phyloP scores from a whole-genome alignment of 2,329 filamentous ascomycete species.

The Penicillium griseofulvum region DNA sequence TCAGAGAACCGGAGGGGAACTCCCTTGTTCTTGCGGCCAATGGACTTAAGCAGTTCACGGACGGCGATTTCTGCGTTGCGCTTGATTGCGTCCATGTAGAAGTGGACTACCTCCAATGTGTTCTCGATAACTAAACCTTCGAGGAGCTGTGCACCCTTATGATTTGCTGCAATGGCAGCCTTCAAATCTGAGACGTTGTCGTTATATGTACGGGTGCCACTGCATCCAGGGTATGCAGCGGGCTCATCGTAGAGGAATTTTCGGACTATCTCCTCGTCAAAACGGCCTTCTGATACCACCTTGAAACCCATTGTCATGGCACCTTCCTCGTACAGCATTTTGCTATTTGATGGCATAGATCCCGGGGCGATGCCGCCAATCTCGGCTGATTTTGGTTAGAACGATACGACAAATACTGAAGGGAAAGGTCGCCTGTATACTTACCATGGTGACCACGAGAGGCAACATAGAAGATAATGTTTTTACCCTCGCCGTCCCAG shows the following conservation, averaged over 20 bases:
- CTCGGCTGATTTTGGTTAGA: constrained; percentile 54
- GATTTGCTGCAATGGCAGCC: constrained; percentile 47
- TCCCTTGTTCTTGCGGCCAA: constrained; percentile 56
- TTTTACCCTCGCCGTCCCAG: constrained; percentile 26
- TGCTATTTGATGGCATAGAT: constrained; percentile 68
- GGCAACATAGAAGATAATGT: constrained; percentile 62
- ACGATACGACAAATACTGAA: not conserved
- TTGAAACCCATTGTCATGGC: constrained; percentile 59
- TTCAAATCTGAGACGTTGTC: constrained; percentile 50
- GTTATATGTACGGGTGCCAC: constrained; percentile 63
- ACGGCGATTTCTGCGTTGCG: constrained; percentile 72
- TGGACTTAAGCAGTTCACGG: constrained; percentile 44
- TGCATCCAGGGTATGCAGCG: constrained; percentile 67
- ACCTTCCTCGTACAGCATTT: constrained; percentile 46
- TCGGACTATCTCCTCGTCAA: constrained; percentile 69
- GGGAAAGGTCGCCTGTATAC: not conserved
- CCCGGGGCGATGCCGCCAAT: constrained; percentile 80
- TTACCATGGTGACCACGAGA: constrained; percentile 68
- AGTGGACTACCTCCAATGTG: constrained; percentile 34
- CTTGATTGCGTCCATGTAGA: constrained; percentile 53
- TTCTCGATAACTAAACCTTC: constrained; percentile 37
- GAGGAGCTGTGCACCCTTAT: constrained; percentile 41
- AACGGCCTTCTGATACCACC: constrained; percentile 68
- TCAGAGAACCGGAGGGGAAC: constrained; percentile 59
- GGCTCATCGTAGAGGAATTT: constrained; percentile 68